Evolutionary conservation across 371 early-diverging fungal genomes (phyloP).

Genomic region (Mortierella sp.): DNA sequence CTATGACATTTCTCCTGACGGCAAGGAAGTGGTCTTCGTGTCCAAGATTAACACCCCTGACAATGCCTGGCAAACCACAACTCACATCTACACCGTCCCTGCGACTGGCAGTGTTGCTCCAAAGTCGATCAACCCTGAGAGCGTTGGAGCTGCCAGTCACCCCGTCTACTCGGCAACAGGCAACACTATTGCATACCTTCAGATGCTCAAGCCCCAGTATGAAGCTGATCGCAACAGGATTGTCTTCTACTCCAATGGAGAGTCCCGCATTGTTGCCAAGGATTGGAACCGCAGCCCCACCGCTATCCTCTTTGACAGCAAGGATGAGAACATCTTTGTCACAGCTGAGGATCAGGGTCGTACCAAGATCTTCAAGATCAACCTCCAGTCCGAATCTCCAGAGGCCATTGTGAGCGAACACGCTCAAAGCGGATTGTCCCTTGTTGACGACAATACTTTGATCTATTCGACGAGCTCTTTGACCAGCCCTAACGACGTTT

Average conservation of each 20-base stretch:
- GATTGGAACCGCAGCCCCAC: conserved; percentile 77
- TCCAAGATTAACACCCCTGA: conserved; percentile 71
- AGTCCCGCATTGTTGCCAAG: conserved; percentile 59
- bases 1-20: conserved; percentile 73
- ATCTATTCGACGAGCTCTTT: conserved; percentile 59
- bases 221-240: conserved; percentile 85
- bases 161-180: conserved; percentile 77
- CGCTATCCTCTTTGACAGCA: conserved; percentile 64
- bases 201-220: conserved; percentile 78
- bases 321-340: conserved; percentile 61
- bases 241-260: conserved; percentile 61
- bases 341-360: conserved; percentile 73
- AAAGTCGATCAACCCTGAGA: conserved; percentile 63
- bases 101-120: conserved; percentile 59
- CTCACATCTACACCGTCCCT: conserved; percentile 73
- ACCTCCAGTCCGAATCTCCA: conserved; percentile 58
- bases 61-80: conserved; percentile 84
- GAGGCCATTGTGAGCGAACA: conserved; percentile 64
- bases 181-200: conserved; percentile 72
- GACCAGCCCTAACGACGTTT: conserved; percentile 59
- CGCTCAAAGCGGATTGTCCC: conserved; percentile 56
- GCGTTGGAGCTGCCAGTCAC: conserved; percentile 69
- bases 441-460: conserved; percentile 56
- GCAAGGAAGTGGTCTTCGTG: conserved; percentile 74
- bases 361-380: conserved; percentile 64